Evolutionary conservation across 257 asterid genomes (phyloP).

Genomic region (Capsicum baccatum): DNA sequence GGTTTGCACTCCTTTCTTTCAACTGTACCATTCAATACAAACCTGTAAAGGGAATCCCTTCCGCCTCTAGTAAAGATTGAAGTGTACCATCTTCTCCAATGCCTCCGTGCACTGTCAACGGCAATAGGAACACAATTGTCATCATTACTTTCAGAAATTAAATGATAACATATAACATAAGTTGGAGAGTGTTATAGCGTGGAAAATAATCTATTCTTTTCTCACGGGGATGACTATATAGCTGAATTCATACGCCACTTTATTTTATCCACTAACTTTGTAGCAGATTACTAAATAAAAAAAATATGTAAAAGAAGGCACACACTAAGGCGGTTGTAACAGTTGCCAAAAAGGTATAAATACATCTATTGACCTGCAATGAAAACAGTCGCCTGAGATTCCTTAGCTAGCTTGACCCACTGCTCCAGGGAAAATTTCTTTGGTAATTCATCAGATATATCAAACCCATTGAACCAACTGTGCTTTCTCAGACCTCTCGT

Average conservation of each 20-base stretch:
- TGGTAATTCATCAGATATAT: conserved; percentile 74
- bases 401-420: conserved; percentile 84
- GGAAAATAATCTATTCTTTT: background rate
- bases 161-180: conserved; percentile 16
- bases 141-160: conserved; percentile 19
- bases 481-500: conserved; percentile 67
- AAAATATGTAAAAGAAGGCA: background rate
- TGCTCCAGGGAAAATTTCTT: conserved; percentile 62
- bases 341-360: background rate
- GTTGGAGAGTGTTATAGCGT: background rate
- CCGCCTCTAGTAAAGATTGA: conserved; percentile 78
- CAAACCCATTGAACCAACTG: conserved; percentile 81
- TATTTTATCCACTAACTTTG: background rate
- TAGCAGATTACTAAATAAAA: conserved; percentile 9
- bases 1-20: background rate
- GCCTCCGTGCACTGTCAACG: conserved; percentile 82
- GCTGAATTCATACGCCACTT: background rate
- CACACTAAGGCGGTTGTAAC: conserved; percentile 8
- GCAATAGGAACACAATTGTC: conserved; percentile 28
- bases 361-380: conserved; percentile 68
- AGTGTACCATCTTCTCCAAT: conserved; percentile 94
- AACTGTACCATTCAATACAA: conserved; percentile 14
- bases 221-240: background rate
- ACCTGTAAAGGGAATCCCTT: conserved; percentile 79
- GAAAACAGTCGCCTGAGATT: conserved; percentile 75